Evolutionary conservation across 345 rosid genomes (phyloP), one percentile per base, ranked within the genome.

Genomic region (Lenwebbia sp.): DNA sequence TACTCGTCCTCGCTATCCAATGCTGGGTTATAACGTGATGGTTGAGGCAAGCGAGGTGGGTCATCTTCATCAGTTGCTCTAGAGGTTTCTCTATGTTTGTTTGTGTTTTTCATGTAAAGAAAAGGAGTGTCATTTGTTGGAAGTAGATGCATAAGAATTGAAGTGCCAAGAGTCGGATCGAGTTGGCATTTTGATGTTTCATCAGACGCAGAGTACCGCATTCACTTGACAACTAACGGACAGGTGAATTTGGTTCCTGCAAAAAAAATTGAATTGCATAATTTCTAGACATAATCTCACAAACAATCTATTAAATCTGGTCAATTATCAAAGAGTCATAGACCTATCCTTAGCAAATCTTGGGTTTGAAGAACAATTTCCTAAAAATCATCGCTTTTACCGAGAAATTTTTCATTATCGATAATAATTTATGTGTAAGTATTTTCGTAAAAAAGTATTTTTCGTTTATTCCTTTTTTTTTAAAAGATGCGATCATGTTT

Each of bases 1-100:
- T 93, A 96, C 89, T 94, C 95, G 60, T 93, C 96, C 76, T 91
- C 92, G 47, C 47, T 37, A 2, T 70, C 81, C 81, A 70, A 37
- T 37, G 47, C 81, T 12, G 12, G 81, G 47, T 70, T 70, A 44
- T 70, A 37, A 37, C 37, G 81, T 19, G 25, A 70, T 70, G 47
- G 78, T 33, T 70, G 13, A 70, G 76, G 44, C 76, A 17, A 65
- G 44, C 8, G 44, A 65, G 25, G 44, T 65, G 78, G 25, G 78
- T 70, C 44, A 33, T 19, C 78, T 70, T 70, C 78, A 33, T 33
- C 78, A 70, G 76, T 70, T 70, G 44, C 44, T 70, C 78, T 70
- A 33, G 78, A 70, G 25, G 21, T 70, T 70, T 40, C 78, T 70
- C 21, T 37, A 33, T 33, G 25, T 33, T 62, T 70, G 78, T 70